Percentiles rank a stretch among this genome's conserved stretches.
Evolutionary conservation across 805 yeast species (phyloP).

Genomic region (Candida qinlingensis): DNA sequence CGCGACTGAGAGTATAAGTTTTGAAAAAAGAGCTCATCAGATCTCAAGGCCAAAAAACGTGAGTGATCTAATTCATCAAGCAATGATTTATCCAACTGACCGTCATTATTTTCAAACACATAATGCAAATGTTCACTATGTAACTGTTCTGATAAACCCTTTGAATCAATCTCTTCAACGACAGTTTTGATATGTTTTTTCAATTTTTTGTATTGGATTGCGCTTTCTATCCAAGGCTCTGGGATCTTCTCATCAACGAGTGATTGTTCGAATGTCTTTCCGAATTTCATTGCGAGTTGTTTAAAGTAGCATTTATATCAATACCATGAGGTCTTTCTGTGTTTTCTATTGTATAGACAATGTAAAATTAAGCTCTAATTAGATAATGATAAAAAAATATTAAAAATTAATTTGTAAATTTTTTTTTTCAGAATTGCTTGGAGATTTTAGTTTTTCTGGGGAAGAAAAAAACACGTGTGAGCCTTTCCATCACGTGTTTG

Average conservation of each 20-base stretch:
- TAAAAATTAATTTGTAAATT: too few species aligned
- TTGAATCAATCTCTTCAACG: slow-evolving; percentile 53
- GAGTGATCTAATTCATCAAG: slow-evolving; percentile 1
- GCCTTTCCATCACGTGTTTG: too few species aligned
- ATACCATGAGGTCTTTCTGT: neutral
- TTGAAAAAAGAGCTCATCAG: slow-evolving; percentile 6
- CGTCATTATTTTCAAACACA: slow-evolving; percentile 13
- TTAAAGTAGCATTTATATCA: too few species aligned
- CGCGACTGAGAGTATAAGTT: slow-evolving; percentile 5
- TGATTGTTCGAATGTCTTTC: slow-evolving; percentile 61
- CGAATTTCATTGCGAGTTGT: slow-evolving; percentile 58
- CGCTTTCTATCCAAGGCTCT: slow-evolving; percentile 58
- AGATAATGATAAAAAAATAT: too few species aligned
- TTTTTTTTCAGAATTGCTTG: too few species aligned
- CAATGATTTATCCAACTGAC: slow-evolving; percentile 4
- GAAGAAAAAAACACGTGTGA: too few species aligned
- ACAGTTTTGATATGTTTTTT: slow-evolving; percentile 64
- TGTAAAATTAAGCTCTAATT: too few species aligned
- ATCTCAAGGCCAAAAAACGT: neutral
- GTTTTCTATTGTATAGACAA: too few species aligned
- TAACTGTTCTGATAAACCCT: slow-evolving; percentile 50
- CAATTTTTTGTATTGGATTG: slow-evolving; percentile 66
- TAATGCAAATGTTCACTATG: slow-evolving; percentile 12
- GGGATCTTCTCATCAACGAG: slow-evolving; percentile 59
- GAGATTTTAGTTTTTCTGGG: too few species aligned